Evolutionary conservation across 1,284 basidiomycete genomes (phyloP).

Genomic region (Sporisorium graminicola): DNA sequence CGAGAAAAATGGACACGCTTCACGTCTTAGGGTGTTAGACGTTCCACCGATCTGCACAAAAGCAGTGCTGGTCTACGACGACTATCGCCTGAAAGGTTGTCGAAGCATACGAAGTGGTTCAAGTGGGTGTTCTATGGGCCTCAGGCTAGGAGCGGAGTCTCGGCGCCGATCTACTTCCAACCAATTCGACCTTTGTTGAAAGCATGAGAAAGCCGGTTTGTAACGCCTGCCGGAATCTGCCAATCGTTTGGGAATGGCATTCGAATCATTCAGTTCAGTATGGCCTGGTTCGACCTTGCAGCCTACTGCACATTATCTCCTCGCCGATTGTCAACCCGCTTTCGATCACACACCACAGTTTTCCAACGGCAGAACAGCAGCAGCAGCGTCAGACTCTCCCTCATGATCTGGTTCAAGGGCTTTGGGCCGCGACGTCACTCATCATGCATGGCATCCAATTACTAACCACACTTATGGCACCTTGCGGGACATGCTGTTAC

Average conservation of each 20-base stretch:
- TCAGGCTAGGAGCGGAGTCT: too few species aligned
- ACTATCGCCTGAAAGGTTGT: neutral
- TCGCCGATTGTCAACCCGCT: too few species aligned
- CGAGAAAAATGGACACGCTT: neutral
- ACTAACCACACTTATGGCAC: conserved; percentile 11
- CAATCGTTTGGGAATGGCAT: neutral
- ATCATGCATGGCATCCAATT: neutral
- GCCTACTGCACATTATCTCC: too few species aligned
- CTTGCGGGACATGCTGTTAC: neutral
- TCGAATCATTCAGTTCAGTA: neutral
- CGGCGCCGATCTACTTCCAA: neutral
- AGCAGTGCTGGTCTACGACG: neutral
- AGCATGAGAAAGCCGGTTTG: neutral
- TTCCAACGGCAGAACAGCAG: neutral
- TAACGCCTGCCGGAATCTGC: too few species aligned
- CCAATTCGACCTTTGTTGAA: neutral
- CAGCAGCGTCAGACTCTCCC: conserved; percentile 11
- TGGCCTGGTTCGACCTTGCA: too few species aligned
- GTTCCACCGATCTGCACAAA: neutral
- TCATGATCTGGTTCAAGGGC: conserved; percentile 8
- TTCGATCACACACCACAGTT: neutral
- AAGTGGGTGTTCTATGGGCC: neutral
- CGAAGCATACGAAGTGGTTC: neutral
- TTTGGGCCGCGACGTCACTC: neutral
- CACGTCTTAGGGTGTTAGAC: neutral